phyloP scores from a whole-genome alignment of 345 rosid genomes.

The Gossypium stocksii region DNA sequence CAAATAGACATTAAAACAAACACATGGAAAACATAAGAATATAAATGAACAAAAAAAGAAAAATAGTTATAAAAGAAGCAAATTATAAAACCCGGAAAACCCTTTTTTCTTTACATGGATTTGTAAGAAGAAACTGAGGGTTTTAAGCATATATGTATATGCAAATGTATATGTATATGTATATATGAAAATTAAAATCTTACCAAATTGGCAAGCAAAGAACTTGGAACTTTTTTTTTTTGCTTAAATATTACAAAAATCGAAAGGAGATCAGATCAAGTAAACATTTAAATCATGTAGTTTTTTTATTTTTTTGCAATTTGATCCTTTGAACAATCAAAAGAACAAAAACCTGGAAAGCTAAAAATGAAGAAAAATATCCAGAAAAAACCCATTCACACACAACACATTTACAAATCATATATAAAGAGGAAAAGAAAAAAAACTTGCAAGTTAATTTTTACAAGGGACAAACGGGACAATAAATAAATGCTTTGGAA shows the following conservation, averaged over 20 bases:
- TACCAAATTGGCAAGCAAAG: neutral
- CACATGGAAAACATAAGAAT: no score
- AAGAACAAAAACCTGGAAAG: neutral
- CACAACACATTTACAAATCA: no score
- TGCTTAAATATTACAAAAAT: neutral
- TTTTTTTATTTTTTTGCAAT: neutral
- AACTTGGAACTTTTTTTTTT: neutral
- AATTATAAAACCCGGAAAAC: no score
- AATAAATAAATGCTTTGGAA: slow-evolving; percentile 7
- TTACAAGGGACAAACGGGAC: no score
- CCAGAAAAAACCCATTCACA: neutral
- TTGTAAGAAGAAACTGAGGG: no score
- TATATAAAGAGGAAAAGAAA: no score
- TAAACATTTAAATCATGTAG: neutral
- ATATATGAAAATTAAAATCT: neutral
- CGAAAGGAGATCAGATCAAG: neutral
- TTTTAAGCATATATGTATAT: no score
- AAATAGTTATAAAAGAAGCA: no score
- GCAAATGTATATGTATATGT: no score
- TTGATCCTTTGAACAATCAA: neutral
- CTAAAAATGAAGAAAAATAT: neutral
- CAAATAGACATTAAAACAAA: neutral
- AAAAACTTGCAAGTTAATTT: no score
- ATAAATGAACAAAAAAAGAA: no score
- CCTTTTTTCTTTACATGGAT: no score